phyloP scores from a whole-genome alignment of 1,139 yeast genomes.

The Debaryomyces singareniensis region DNA sequence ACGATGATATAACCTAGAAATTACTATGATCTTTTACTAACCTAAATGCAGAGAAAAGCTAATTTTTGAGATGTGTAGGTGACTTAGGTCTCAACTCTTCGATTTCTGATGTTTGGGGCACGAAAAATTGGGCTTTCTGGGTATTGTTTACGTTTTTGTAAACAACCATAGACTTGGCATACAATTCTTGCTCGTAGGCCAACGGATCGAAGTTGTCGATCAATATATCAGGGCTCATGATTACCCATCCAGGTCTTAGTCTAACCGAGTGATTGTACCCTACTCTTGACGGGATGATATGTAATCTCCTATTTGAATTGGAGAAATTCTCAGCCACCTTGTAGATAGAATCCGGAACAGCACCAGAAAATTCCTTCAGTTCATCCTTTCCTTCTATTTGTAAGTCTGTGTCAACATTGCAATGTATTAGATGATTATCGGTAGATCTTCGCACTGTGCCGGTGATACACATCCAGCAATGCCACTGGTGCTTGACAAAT shows the following conservation, averaged over 20 bases:
- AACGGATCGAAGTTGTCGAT: slow-evolving; percentile 55
- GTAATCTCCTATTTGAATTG: slow-evolving; percentile 73
- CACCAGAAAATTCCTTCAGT: slow-evolving; percentile 12
- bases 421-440: slow-evolving; percentile 80
- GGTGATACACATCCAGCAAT: slow-evolving; percentile 95
- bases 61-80: slow-evolving; percentile 3
- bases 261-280: slow-evolving; percentile 61
- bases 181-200: slow-evolving; percentile 27
- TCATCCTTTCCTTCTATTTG: slow-evolving; percentile 40
- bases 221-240: slow-evolving; percentile 77
- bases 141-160: slow-evolving; percentile 18
- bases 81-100: slow-evolving; percentile 72
- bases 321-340: slow-evolving; percentile 86
- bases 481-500: slow-evolving; percentile 65
- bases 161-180: slow-evolving; percentile 24
- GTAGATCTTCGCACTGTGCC: slow-evolving; percentile 86
- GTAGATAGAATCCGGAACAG: slow-evolving; percentile 73
- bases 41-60: not conserved
- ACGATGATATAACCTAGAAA: not conserved
- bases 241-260: slow-evolving; percentile 85
- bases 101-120: slow-evolving; percentile 67
- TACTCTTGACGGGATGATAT: slow-evolving; percentile 68
- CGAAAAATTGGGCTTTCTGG: slow-evolving; percentile 29
- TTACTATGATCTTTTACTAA: not conserved
- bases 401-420: slow-evolving; percentile 87